Evolutionary conservation across 805 yeast genomes (phyloP), one percentile per base, ranked within the genome.

Genomic region (Candida adriatica): DNA sequence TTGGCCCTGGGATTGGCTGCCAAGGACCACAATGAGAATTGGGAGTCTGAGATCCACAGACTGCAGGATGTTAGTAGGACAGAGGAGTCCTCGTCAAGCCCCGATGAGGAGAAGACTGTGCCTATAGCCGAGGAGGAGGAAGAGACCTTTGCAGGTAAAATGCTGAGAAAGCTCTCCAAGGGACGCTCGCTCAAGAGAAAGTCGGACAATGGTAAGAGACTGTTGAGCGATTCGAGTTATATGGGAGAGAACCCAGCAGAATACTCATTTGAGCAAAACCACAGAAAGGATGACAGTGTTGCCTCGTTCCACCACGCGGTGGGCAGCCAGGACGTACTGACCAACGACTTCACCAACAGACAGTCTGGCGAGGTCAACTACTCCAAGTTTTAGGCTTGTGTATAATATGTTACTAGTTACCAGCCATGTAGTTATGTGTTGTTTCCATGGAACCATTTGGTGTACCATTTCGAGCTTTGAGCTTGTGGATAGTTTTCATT

Each of bases 1-100:
- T 49, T 76, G 24, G 94, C 88, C 3, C 66, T 85, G 39, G 95
- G 95, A 38, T 53, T 64, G 11, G 84, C 87, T n/a, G 94, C 94
- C 4, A 79, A 75, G 49, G 85, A 84, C 41, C 94, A 84, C 55
- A 72, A 76, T 43, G 70, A 65, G 26, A 69, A 81, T 50, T 77
- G 92, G 87, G 87, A 80, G 42, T 59, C 66, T 26, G 79, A 79
- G 50, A 46, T 50, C n/a, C 44, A 41, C 16, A 37, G 44, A 16
- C 22, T 48, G 36, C 42, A 38, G 19, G 49, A 44, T 10, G 23
- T 27, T 26, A 8, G 24, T 23, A 37, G 40, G 16, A 39, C 42
- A 7, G 16, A 29, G 4, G 43, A 41, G n/a, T 33, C 39, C 29
- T 29, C 45, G 9, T 26, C 45, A 6, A 49, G 45, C 17, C 43